Evolutionary conservation across 2,329 filamentous ascomycete genomes (phyloP), one percentile per base, ranked within the genome.

Genomic region (Ophiostoma piceae): DNA sequence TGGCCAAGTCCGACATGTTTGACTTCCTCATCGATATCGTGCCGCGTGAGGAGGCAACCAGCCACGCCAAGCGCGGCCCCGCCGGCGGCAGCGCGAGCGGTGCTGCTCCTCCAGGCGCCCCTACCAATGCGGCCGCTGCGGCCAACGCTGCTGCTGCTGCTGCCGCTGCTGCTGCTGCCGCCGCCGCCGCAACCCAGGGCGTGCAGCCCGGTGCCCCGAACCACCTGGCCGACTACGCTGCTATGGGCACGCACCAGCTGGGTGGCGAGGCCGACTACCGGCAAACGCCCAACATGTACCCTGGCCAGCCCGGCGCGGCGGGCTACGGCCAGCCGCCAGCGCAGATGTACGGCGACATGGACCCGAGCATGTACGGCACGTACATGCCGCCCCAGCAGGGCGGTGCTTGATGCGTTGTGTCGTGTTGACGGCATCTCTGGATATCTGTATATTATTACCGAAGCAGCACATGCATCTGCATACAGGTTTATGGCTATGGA

Each of bases 11-110:
- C 29, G 95, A 99, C 82, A 99, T 99, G 95, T 99, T 99, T 79
- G 95, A 99, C 82, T 99, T 99, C 81, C 84, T 99, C 71, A 99
- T 99, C 78, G 95, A 99, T 78, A 99, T 99, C 72, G 95, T 99
- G 6, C 95, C 95, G 3, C 90, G 95, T 68, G 95, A 99, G 79
- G 95, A 99, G 79, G 93, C 94, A 47, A 86, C 91, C 11, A 88
- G 90, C 29, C 92, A 94, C 77, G 87, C 93, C 57, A 97, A 97
- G 82, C 85, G 94, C 73, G 82, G 85, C 8, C 84, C 87, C 72
- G 79, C 84, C 47, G 84, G 87, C 73, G 79, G 84, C 47, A 79
- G 76, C 35, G 76, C 74, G 43, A 72, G 57, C 22, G 67, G 29
- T 6, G 43, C 66, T 22, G 62, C 39, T 5, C 54, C 57, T 12